These are phyloP conservation scores for Colletotrichum agaves DNA, from an alignment of 2,329 filamentous ascomycete species.

Conservation along the genomic window DNA sequence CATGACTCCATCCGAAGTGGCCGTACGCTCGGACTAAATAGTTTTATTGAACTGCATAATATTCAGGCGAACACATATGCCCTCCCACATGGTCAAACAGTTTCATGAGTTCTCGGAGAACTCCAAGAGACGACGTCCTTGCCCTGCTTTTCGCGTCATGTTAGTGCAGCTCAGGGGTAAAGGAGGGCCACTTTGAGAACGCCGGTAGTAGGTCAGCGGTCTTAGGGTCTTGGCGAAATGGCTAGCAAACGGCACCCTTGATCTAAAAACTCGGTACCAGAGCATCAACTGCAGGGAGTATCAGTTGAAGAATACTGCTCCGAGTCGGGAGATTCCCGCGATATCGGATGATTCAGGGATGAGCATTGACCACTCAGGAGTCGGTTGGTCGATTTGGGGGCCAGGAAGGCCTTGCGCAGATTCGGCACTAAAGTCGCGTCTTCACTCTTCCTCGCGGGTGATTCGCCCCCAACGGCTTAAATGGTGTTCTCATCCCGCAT, in stretches of 20 bases:
- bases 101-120: neutral
- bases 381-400: neutral
- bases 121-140: neutral
- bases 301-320: neutral
- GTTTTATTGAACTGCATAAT: constrained; percentile 22
- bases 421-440: too few species aligned
- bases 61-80: neutral
- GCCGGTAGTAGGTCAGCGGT: neutral
- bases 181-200: neutral
- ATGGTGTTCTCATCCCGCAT: neutral
- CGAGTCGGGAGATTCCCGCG: neutral
- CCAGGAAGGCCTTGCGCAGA: neutral
- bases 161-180: constrained; percentile 8
- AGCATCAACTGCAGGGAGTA: neutral
- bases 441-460: neutral
- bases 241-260: neutral
- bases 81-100: neutral
- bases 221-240: neutral
- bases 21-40: constrained; percentile 22
- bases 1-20: constrained; percentile 13
- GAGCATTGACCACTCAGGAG: constrained; percentile 12
- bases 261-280: neutral
- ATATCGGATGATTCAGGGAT: neutral
- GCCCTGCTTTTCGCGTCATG: neutral
- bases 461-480: constrained; percentile 4